Base-by-base conservation (phyloP, 2,329 filamentous ascomycete genomes). In the Cordyceps fumosorosea region DNA sequence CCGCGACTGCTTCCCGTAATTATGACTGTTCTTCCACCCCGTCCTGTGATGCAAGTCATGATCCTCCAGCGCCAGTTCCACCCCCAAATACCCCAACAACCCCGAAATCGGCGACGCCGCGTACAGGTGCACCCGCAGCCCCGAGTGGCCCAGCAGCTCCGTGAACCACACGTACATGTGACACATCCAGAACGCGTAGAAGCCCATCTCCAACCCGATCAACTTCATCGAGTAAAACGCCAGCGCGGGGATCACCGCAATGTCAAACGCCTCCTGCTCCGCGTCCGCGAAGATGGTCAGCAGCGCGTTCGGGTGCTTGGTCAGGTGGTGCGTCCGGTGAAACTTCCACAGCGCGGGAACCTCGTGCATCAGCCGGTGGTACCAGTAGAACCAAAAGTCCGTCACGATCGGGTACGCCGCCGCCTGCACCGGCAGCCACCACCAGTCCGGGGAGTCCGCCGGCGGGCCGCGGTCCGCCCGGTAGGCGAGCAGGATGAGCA, bases 141-240 rank as follows among this genome's bases (percentile, higher is more conserved):
- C 75, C 24, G 70, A 74, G 60, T 78, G 76, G 7, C 76, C 76
- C 20, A 69, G 66, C 4, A 77, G 56, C 63, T 78, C 76, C 14
- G 74, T 67, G 66, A 73, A 79, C 7, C 75, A 69, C 26, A 80
- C 70, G 54, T 76, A 80, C 62, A 75, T 69, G 60, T 78, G 74
- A 66, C 76, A 79, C 18, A 79, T 64, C 76, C 77, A 80, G 75
- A 74, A 77, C 37, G 78, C 75, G 52, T 79, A 78, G 65, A 80
- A 80, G 3, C 74, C 75, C 72, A 79, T 74, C 0, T 75, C 76
- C 7, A 78, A 40, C 0, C 76, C 75, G 40, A 70, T 10, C 2
- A 59, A n/a, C 58, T 70, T 74, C 42, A 78, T 60, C 1, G 69
- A 72, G 44, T 68, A 68, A 62, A 71, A 78, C 1, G 77, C 71